Evolutionary conservation across 495 filamentous ascomycete genomes (phyloP), one percentile per base, ranked within the genome.

Genomic region (Penicillium alfredii): DNA sequence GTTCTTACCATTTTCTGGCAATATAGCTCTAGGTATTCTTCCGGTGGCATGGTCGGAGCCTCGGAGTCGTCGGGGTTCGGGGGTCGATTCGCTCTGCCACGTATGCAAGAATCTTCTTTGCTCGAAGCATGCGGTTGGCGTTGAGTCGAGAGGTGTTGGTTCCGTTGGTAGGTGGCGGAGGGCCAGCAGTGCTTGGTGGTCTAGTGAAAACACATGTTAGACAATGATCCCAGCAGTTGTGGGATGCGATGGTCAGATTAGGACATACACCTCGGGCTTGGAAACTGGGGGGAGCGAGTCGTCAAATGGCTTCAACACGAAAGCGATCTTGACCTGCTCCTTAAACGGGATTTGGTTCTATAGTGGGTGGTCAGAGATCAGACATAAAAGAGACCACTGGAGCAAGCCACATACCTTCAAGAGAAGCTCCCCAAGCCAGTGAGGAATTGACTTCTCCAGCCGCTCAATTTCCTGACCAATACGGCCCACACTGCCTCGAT

Each of bases 71-170:
- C 60, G 1, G 66, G 56, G 33, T 66, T 55, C 4, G 58, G 56
- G 80, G 73, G 54, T 95, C 89, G 35, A 98, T 89, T 32, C 87
- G 74, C 57, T 98, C 92, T 1, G 88, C 83, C 5, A 97, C 80
- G 49, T 98, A 98, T 1, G 77, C 80, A 22, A 94, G 61, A n/a
- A 98, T 86, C 69, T 97, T 98, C 66, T 86, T 90, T 3, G 89
- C 84, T 28, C 92, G 76, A 18, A 98, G 73, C 93, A 98, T 97
- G 18, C 92, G 73, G 53, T 97, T 98, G 18, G 92, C 92, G 56
- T 97, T 98, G 39, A 98, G 73, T 18, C 92, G 78, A 32, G 86
- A 84, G 46, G 81, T 79, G 48, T 46, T 52, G 25, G 40, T 56
- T 13, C 9, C 12, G 16, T 38, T 38, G 2, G 23, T n/a, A 25